These are phyloP conservation scores for Crithidia expoeki DNA, from an alignment of 208 protist genomes.

Conservation along the genomic window DNA sequence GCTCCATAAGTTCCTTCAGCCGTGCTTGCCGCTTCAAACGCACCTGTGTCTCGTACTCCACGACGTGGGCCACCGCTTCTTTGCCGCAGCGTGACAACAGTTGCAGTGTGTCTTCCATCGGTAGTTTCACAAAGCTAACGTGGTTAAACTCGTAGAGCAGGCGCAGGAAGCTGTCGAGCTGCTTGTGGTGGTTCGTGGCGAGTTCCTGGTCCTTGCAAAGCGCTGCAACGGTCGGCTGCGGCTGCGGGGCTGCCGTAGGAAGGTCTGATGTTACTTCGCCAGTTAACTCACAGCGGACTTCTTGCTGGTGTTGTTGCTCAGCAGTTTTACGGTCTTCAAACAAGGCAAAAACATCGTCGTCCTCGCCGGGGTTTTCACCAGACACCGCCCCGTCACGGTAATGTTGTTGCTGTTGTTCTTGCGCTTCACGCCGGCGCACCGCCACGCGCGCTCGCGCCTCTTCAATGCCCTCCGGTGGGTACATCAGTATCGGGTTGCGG, in stretches of 20 bases:
- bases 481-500: slow-evolving; percentile 81
- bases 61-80: slow-evolving; percentile 67
- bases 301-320: slow-evolving; percentile 3
- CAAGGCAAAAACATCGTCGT: slow-evolving; percentile 33
- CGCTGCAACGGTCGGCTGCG: background rate
- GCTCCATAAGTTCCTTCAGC: slow-evolving; percentile 46
- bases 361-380: background rate
- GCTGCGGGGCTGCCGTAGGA: background rate
- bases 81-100: slow-evolving; percentile 77
- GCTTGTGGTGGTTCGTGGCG: slow-evolving; percentile 70
- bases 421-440: background rate
- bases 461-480: slow-evolving; percentile 72
- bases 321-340: slow-evolving; percentile 35
- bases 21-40: slow-evolving; percentile 52
- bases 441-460: slow-evolving; percentile 44
- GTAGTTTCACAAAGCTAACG: slow-evolving; percentile 81
- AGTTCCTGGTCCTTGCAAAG: slow-evolving; percentile 29
- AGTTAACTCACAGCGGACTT: background rate
- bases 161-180: slow-evolving; percentile 73
- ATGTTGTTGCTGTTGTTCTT: slow-evolving; percentile 10
- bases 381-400: background rate
- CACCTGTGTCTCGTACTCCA: slow-evolving; percentile 78
- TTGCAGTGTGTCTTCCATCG: slow-evolving; percentile 80
- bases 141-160: slow-evolving; percentile 92
- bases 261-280: background rate